phyloP scores from a whole-genome alignment of 2,329 filamentous ascomycete species.

The Cladophialophora chaetospira region DNA sequence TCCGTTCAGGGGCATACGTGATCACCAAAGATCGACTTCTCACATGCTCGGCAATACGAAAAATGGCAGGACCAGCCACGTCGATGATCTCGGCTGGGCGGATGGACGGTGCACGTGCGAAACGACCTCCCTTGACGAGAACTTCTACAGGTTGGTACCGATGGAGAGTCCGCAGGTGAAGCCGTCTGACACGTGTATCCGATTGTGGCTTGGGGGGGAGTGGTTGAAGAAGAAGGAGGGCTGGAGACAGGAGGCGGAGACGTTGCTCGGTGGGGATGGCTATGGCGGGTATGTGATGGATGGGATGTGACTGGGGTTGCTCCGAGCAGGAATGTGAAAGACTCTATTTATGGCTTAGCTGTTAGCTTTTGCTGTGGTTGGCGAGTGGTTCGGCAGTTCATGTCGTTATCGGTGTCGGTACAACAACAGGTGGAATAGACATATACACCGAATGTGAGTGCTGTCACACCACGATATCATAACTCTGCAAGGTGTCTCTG shows the following conservation, averaged over 20 bases:
- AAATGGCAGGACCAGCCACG: background rate
- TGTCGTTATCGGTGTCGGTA: too few relatives aligned
- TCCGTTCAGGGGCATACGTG: background rate
- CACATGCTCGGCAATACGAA: background rate
- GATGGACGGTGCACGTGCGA: conserved; percentile 44
- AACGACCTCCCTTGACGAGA: conserved; percentile 48
- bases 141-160: conserved; percentile 52
- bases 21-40: background rate
- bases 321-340: too few relatives aligned
- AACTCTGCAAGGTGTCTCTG: too few relatives aligned
- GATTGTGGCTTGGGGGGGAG: conserved; percentile 44
- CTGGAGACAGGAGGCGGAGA: conserved; percentile 47
- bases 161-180: conserved; percentile 52
- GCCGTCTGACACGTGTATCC: conserved; percentile 50
- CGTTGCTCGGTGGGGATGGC: conserved; percentile 47
- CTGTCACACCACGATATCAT: too few relatives aligned
- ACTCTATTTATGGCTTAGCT: too few relatives aligned
- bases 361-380: too few relatives aligned
- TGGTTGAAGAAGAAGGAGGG: conserved; percentile 48
- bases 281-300: conserved; percentile 44
- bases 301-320: conserved; percentile 13
- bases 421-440: too few relatives aligned
- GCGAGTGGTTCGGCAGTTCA: too few relatives aligned
- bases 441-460: too few relatives aligned
- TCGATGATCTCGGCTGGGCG: background rate